phyloP scores from a whole-genome alignment of 1,284 basidiomycete genomes.

The Ganoderma lingzhi region DNA sequence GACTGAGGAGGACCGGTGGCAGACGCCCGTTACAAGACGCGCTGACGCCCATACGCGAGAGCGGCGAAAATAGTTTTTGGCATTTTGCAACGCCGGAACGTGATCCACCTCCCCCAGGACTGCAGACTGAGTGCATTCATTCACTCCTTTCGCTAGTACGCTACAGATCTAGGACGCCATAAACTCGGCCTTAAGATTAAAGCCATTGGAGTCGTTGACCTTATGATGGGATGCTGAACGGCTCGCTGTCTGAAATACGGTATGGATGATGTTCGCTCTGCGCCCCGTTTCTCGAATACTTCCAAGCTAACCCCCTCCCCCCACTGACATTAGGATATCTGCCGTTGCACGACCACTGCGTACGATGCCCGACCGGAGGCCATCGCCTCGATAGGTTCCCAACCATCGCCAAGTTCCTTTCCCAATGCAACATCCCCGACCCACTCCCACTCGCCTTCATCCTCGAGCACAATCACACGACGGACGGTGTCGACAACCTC shows the following conservation, averaged over 20 bases:
- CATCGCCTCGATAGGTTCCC: constrained; percentile 7
- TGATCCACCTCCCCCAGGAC: too few relatives aligned
- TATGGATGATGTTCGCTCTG: not conserved
- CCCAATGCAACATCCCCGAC: not conserved
- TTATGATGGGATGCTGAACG: too few relatives aligned
- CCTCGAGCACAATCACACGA: constrained; percentile 12
- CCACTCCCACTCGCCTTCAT: constrained; percentile 4
- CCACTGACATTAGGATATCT: not conserved
- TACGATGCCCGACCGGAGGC: constrained; percentile 11
- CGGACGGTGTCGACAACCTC: constrained; percentile 5
- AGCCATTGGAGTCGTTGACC: too few relatives aligned
- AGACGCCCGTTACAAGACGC: too few relatives aligned
- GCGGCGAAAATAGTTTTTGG: too few relatives aligned
- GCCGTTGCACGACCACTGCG: constrained; percentile 11
- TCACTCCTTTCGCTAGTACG: too few relatives aligned
- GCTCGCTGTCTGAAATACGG: not conserved
- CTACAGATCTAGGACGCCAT: too few relatives aligned
- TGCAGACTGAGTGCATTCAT: too few relatives aligned
- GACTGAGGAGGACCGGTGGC: too few relatives aligned
- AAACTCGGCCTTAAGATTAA: too few relatives aligned
- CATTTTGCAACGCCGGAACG: too few relatives aligned
- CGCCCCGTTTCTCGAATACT: not conserved
- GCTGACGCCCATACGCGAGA: too few relatives aligned
- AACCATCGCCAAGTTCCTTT: not conserved
- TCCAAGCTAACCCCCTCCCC: not conserved